Conservation (phyloP, 2,329 filamentous ascomycete species). For the Immersiporthe knoxdaviesiana region DNA sequence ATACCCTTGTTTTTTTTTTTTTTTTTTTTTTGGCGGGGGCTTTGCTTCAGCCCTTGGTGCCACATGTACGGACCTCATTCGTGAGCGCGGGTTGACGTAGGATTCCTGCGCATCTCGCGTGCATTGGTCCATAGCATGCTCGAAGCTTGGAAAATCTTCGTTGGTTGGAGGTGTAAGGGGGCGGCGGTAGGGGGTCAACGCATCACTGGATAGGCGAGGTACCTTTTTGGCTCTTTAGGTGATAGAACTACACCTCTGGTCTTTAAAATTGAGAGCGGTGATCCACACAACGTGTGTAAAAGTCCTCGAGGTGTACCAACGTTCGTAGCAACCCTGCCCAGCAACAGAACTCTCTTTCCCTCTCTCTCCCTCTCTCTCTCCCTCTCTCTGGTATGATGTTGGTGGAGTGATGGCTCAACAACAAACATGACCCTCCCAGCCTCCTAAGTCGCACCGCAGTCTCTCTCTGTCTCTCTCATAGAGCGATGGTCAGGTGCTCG, state of each 20-base stretch:
- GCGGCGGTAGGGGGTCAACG: neutral
- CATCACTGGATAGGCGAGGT: neutral
- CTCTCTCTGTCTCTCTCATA: neutral
- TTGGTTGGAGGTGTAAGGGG: neutral
- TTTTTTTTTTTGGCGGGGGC: neutral
- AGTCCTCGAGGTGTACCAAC: neutral
- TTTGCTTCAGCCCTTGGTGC: neutral
- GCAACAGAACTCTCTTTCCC: neutral
- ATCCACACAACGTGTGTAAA: conserved; percentile 4
- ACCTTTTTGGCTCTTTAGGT: neutral
- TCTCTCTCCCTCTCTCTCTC: too few relatives aligned
- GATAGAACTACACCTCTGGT: conserved; percentile 11
- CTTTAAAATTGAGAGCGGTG: neutral
- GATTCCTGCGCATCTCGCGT: neutral
- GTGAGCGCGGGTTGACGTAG: neutral
- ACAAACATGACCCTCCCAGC: neutral
- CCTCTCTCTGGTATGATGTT: neutral
- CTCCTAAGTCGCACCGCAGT: neutral
- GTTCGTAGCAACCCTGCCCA: neutral
- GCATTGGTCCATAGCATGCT: neutral
- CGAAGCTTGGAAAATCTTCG: neutral
- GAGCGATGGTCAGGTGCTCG: conserved; percentile 28
- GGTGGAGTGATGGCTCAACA: neutral
- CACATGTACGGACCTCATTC: conserved; percentile 1
- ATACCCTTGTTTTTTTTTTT: neutral